Base-by-base conservation (phyloP, 495 filamentous ascomycete species). In the Daldinia loculata region DNA sequence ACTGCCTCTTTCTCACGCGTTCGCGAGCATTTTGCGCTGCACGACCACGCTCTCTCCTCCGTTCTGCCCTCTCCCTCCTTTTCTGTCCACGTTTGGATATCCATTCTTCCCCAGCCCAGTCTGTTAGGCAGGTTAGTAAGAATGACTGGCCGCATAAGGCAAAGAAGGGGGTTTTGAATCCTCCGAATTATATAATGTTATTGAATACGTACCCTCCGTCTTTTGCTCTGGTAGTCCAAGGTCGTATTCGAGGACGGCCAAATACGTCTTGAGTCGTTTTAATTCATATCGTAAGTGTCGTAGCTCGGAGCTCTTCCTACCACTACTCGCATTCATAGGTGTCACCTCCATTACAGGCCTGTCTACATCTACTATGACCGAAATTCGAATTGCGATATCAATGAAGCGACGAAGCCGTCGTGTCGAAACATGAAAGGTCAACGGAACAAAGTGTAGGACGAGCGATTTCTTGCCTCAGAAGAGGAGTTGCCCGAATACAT, bases 71-170 rank as follows among this genome's bases (percentile, higher is more conserved):
- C 30, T 61, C 48, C 9, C 45, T 50, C 22, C 52, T 59, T 41
- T 36, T 45, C 14, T 39, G 62, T 34, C 51, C 30, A 24, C 30
- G 63, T 55, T 41, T 66, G 36, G 58, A 63, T 14, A 48, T 57
- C 61, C 56, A 51, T 19, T 22, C 51, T 52, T 52, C 50, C 22
- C 3, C 2, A 27, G 22, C 19, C 38, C 26, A n/a, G 30, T 17
- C 69, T 71, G 50, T 19, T 55, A 11, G 27, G 19, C 5, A 32
- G 26, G 55, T 71, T 67, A 71, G 55, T 3, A 38, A 56, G 63
- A 48, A 24, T 48, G 30, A 9, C n/a, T 4, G 38, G 2, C 6
- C 24, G 55, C 14, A 15, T 52, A 45, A 32, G 27, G 27, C 17
- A 30, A 52, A 22, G 15, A 56, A 8, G 0, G 29, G 52, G 14